Evolutionary conservation across 2,329 filamentous ascomycete genomes (phyloP), one percentile per base, ranked within the genome.

Genomic region (Seiridium unicorne): DNA sequence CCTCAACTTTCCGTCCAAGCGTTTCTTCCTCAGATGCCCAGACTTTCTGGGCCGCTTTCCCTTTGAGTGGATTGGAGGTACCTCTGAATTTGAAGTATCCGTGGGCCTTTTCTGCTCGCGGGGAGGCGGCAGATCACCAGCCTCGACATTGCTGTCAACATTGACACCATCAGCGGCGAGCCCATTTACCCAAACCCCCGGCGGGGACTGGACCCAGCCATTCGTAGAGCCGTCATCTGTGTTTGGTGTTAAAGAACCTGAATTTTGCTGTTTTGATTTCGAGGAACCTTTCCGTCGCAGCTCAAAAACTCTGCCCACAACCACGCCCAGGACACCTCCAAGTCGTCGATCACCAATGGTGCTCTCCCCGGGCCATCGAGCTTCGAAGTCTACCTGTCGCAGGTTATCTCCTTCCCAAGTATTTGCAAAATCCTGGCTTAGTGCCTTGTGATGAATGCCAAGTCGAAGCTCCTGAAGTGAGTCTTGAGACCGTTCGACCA

Each of bases 391-490:
- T 10, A 90, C 81, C 71, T 90, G 88, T 58, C 87, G 79, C 38
- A 89, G 70, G n/a, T 77, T 77, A 8, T 81, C 76, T 10, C 85
- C 86, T 66, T 89, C 86, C 87, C 86, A 90, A 1, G 83, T 76
- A 57, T 82, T 82, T 2, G 81, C 81, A 76, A 88, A 90, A 61
- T 87, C 77, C 42, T 74, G 70, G 51, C 69, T 66, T 1, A 69
- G 64, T 32, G 77, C 79, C 59, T 76, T 79, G 40, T 77, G 70
- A 4, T 90, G 86, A 59, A 95, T 86, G 5, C 92, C 90, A 4
- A 95, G 82, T 48, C 90, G 83, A 40, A 96, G 79, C 72, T 94
- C 91, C 36, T 84, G 82, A 13, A 95, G 76, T 47, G 81, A 81
- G 62, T 82, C 79, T 61, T 85, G 80, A 10, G 91, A 94, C 32